Percentiles rank a stretch among this genome's conserved stretches.
phyloP scores from a whole-genome alignment of 2,329 filamentous ascomycete species.

The Endoconidiophora polonica region DNA sequence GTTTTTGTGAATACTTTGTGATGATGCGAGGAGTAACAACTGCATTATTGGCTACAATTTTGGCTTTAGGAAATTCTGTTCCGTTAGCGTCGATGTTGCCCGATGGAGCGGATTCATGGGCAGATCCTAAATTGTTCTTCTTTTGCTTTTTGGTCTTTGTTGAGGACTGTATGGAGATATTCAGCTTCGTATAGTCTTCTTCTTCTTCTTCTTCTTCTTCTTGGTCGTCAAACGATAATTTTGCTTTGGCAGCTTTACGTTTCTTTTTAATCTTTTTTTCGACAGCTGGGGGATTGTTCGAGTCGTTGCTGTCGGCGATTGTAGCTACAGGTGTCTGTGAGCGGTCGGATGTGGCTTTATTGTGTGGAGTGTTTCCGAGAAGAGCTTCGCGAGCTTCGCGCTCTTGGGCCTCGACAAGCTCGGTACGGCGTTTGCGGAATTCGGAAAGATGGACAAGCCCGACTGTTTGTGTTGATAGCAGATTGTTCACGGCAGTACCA shows the following conservation, averaged over 20 bases:
- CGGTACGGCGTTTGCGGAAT: constrained; percentile 87
- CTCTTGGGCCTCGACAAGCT: constrained; percentile 83
- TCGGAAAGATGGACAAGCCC: constrained; percentile 84
- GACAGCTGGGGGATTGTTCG: constrained; percentile 15
- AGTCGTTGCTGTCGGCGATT: background rate
- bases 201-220: constrained; percentile 30
- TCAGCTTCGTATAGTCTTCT: constrained; percentile 23
- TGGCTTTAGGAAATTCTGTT: constrained; percentile 20
- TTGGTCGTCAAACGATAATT: constrained; percentile 54
- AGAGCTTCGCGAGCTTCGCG: constrained; percentile 53
- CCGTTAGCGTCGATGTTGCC: constrained; percentile 14
- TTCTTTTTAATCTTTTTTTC: constrained; percentile 31
- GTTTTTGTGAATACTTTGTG: constrained; percentile 58
- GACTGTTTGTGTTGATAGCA: constrained; percentile 72
- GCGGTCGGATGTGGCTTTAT: constrained; percentile 21
- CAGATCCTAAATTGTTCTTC: constrained; percentile 25
- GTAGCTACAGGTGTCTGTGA: constrained; percentile 28
- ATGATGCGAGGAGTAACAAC: constrained; percentile 51
- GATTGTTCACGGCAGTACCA: constrained; percentile 32
- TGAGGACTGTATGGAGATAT: constrained; percentile 17
- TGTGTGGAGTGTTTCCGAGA: background rate
- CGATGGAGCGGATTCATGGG: constrained; percentile 9
- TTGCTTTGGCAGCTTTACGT: constrained; percentile 27
- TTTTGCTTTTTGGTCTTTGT: constrained; percentile 17
- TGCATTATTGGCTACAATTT: constrained; percentile 44